These are phyloP conservation scores for Tremellales sp. DNA, from an alignment of 1,284 basidiomycete genomes.

Conservation along the genomic window DNA sequence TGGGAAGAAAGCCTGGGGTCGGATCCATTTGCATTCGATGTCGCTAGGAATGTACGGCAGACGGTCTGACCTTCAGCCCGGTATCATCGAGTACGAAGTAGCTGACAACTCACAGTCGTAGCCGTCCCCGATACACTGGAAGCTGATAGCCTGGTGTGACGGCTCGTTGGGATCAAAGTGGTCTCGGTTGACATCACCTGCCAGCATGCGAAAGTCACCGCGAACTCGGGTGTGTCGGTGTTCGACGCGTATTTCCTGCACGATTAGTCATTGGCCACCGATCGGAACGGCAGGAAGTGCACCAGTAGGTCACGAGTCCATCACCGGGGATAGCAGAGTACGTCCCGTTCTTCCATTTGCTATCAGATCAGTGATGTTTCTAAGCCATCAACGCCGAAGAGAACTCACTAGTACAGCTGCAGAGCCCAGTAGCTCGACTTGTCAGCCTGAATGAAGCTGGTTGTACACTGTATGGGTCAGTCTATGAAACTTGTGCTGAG, in stretches of 20 bases:
- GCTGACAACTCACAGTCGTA: slow-evolving; percentile 26
- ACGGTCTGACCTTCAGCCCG: slow-evolving; percentile 15
- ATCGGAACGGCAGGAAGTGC: not conserved
- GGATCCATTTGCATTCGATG: slow-evolving; percentile 16
- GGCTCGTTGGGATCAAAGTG: slow-evolving; percentile 11
- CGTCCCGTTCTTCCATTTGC: slow-evolving; percentile 23
- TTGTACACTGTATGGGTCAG: slow-evolving; percentile 17
- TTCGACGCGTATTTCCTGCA: slow-evolving; percentile 9
- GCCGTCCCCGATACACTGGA: slow-evolving; percentile 36
- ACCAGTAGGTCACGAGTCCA: slow-evolving; percentile 20
- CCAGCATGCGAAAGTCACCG: slow-evolving; percentile 41
- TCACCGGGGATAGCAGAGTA: slow-evolving; percentile 18
- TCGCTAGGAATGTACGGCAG: slow-evolving; percentile 16
- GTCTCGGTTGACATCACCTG: slow-evolving; percentile 32
- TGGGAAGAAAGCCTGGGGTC: slow-evolving; percentile 36
- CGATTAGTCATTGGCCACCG: not conserved
- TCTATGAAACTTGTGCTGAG: not conserved
- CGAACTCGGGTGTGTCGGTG: slow-evolving; percentile 28
- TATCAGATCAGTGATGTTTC: not conserved
- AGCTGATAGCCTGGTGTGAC: slow-evolving; percentile 32
- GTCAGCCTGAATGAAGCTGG: slow-evolving; percentile 22
- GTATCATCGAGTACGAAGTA: not conserved
- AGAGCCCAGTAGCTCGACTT: slow-evolving; percentile 45
- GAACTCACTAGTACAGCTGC: slow-evolving; percentile 20
- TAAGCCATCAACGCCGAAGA: not conserved